Evolutionary conservation across 2,329 filamentous ascomycete species (phyloP), one percentile per base, ranked within the genome.

Genomic region (Aspergillus latus): DNA sequence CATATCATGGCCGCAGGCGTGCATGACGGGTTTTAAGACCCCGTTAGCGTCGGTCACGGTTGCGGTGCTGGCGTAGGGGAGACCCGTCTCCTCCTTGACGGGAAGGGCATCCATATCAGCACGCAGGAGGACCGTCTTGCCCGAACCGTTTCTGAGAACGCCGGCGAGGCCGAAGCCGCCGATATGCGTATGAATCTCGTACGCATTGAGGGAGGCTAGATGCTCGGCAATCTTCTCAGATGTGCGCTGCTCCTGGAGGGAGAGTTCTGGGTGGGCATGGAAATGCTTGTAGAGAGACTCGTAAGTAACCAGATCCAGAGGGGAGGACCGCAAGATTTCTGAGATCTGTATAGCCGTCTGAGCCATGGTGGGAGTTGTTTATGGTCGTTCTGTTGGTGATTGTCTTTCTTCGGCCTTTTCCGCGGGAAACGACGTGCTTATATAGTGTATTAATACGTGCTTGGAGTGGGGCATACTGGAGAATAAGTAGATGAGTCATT

Each of bases 1-100:
- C 79, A 85, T 82, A 60, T 84, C 81, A 63, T 85, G 83, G 1
- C 83, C 83, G 61, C 83, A 85, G 29, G 83, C 82, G 71, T 85
- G 83, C 83, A 86, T 86, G 1, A 82, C 78, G 0, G 80, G 80
- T 59, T 82, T 83, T 52, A 79, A 76, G 2, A 74, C 66, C 1
- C 81, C 81, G 43, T 81, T 78, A 26, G 72, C 69, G 62, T 81
- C 78, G 40, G 68, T 71, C 71, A 78, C 78, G 1, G 69, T 74
- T 37, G 73, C 74, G 2, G 66, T 73, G 62, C 78, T 80, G 4
- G 78, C 73, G 62, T 82, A 83, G 5, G 74, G 69, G 1, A 82
- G 72, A 5, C 72, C 73, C 0, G 80, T 82, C 2, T 72, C 64
- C 61, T 82, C 80, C 53, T 72, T 63, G 32, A 82, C 69, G 0